Percentiles rank a stretch among this genome's conserved stretches.
phyloP scores from a whole-genome alignment of 345 rosid species.

The Erucastrum elatum region DNA sequence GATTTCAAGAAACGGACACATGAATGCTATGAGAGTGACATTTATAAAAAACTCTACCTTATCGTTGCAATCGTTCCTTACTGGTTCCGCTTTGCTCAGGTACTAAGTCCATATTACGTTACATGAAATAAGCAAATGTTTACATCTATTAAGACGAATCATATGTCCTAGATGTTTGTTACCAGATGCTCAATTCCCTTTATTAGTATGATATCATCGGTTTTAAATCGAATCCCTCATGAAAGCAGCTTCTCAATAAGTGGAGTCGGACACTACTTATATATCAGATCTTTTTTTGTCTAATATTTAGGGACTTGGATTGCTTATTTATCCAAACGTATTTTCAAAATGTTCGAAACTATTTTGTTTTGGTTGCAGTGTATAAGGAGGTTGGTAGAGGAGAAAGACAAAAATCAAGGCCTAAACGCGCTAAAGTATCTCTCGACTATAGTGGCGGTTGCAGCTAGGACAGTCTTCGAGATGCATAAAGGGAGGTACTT shows the following conservation, averaged over 20 bases:
- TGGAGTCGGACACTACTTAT: background rate
- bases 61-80: conserved; percentile 62
- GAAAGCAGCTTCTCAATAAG: background rate
- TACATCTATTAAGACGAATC: background rate
- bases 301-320: background rate
- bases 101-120: conserved; percentile 16
- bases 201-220: background rate
- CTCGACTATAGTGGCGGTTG: conserved; percentile 61
- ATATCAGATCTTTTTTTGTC: background rate
- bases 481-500: conserved; percentile 30
- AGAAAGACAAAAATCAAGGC: conserved; percentile 47
- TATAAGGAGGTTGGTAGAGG: conserved; percentile 62
- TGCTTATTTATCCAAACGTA: background rate
- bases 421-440: conserved; percentile 59
- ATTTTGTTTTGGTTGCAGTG: conserved; percentile 42
- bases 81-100: conserved; percentile 78
- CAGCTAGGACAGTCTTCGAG: conserved; percentile 46
- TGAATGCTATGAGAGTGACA: conserved; percentile 47
- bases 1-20: conserved; percentile 52
- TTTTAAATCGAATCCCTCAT: background rate
- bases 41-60: conserved; percentile 50
- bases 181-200: background rate
- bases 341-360: background rate
- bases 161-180: background rate
- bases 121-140: background rate